These are phyloP conservation scores for Gaultheria prostrata DNA, from an alignment of 148 eudicot species.

Conservation along the genomic window DNA sequence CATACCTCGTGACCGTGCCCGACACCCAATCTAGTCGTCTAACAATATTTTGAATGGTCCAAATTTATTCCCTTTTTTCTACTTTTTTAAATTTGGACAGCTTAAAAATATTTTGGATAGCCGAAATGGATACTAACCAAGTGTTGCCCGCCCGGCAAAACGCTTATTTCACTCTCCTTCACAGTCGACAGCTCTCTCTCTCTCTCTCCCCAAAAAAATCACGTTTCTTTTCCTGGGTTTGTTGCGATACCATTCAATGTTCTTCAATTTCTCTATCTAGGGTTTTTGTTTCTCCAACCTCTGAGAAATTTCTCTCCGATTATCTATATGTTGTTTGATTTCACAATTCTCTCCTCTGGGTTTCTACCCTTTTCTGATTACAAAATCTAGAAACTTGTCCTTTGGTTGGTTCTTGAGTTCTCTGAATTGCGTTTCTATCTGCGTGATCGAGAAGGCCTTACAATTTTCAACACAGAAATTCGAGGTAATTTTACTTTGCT, in stretches of 20 bases:
- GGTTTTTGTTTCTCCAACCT: background rate
- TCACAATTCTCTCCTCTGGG: background rate
- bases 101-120: too few relatives aligned
- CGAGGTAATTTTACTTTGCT: background rate
- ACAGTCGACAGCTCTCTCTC: background rate
- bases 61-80: too few relatives aligned
- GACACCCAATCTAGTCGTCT: too few relatives aligned
- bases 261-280: background rate
- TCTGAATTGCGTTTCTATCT: background rate
- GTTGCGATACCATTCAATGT: background rate
- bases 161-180: background rate
- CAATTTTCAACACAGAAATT: background rate
- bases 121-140: too few relatives aligned
- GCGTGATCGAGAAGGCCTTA: background rate
- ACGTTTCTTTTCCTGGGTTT: background rate
- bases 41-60: too few relatives aligned
- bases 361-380: background rate
- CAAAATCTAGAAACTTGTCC: background rate
- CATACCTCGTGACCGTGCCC: too few relatives aligned
- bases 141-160: background rate
- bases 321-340: background rate
- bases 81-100: too few relatives aligned
- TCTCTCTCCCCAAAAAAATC: background rate
- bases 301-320: background rate
- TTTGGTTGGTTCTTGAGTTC: background rate